These are phyloP conservation scores for Aspergillus campestris DNA, from an alignment of 495 filamentous ascomycete species.

Conservation along the genomic window DNA sequence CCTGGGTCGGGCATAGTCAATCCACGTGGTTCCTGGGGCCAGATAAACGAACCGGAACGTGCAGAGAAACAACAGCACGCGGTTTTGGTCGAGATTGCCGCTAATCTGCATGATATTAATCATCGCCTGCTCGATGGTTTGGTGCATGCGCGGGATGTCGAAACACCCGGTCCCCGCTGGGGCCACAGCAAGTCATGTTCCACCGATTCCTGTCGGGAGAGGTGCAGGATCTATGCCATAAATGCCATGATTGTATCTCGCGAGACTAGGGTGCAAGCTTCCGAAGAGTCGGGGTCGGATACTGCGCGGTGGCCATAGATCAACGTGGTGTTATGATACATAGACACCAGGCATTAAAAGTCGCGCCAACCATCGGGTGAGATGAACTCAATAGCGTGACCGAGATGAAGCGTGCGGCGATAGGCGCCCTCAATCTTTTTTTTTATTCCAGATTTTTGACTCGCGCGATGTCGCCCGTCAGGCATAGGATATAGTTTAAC, in stretches of 20 bases:
- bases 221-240: conserved; percentile 8
- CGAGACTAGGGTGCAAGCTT: conserved; percentile 3
- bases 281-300: neutral
- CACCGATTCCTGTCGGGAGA: conserved; percentile 11
- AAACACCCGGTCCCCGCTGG: conserved; percentile 16
- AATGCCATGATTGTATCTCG: conserved; percentile 18
- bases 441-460: conserved; percentile 8
- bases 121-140: conserved; percentile 3
- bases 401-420: conserved; percentile 6
- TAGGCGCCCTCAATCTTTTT: conserved; percentile 10
- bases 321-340: conserved; percentile 20
- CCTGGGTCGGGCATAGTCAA: too few relatives aligned
- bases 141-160: conserved; percentile 1
- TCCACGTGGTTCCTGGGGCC: too few relatives aligned
- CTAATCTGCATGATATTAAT: conserved; percentile 12
- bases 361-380: conserved; percentile 6
- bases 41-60: too few relatives aligned
- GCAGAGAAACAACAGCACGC: conserved; percentile 14
- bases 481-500: neutral
- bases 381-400: conserved; percentile 12
- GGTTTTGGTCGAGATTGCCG: conserved; percentile 13
- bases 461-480: neutral
- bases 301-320: conserved; percentile 20
- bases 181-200: conserved; percentile 22
- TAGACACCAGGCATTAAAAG: conserved; percentile 13